Base-by-base conservation (phyloP, 1,284 basidiomycete species). In the Porogramme epimiltina region DNA sequence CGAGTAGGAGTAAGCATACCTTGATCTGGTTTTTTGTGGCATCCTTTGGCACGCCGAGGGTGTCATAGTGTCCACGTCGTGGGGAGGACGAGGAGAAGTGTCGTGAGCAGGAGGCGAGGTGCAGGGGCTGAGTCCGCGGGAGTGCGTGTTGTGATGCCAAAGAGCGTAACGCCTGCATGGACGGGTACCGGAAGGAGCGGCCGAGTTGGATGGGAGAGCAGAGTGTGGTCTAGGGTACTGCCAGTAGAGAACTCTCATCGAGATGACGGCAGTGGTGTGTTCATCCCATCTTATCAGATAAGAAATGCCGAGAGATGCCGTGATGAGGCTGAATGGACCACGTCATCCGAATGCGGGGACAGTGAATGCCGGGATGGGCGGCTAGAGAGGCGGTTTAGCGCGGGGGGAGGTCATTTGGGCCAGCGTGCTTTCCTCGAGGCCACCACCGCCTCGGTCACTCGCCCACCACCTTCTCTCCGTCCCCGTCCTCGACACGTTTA, bases 1-100 rank as follows among this genome's bases (percentile, higher is more conserved):
- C 8, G 18, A 3, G 24, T 10, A 2, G 19, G 11, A 34, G 41
- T 3, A 18, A 1, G 42, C 62, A 22, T 49, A 73, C 77, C 71
- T 80, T 80, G 54, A 81, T 78, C 53, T 80, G 77, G 22, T 66
- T 71, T 54, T 63, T 75, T 23, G 70, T 73, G 16, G 79, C 79
- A 38, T 67, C 66, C 34, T 62, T 62, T 13, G 77, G 72, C 36
- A 80, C 57, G 16, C 67, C 66, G 3, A 81, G 70, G 0, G 71
- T 67, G 15, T 75, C 67, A 55, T 80, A 81, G 49, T 80, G 77
- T 16, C 54, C 54, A 4, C 20, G 33, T 4, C 31, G 31, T 13
- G 48, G 38, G 20, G 38, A 45, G 9, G 65, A 61, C 16, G 48
- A 36, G 19, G 42, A 40, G 38, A 61, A 56, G 9, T 18, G 41